phyloP scores from a whole-genome alignment of 441 rosid genomes.

The Codiaeum variegatum region DNA sequence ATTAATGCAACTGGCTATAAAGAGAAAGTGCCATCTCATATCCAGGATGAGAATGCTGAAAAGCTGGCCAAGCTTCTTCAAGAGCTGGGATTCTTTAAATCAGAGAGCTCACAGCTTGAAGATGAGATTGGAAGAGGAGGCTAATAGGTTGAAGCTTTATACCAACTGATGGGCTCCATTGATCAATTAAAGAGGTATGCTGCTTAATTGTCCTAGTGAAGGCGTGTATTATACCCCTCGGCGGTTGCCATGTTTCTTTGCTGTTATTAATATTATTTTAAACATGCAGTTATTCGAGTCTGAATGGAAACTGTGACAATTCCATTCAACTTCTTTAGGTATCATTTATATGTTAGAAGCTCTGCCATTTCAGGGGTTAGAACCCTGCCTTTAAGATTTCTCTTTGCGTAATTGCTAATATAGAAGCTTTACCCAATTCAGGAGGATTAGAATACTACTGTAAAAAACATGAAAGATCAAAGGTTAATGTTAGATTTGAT shows the following conservation, averaged over 20 bases:
- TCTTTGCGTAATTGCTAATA: too few species aligned
- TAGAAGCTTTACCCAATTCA: too few species aligned
- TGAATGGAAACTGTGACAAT: neutral
- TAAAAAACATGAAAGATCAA: too few species aligned
- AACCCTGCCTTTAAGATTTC: too few species aligned
- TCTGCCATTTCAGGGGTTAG: neutral
- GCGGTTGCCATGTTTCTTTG: neutral
- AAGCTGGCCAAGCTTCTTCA: constrained; percentile 62
- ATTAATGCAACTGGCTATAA: constrained; percentile 63
- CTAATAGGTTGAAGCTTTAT: neutral
- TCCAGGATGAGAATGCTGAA: constrained; percentile 52
- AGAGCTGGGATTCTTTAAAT: constrained; percentile 58
- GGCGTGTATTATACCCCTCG: neutral
- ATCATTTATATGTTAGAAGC: neutral
- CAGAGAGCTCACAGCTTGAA: constrained; percentile 41
- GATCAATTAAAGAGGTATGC: neutral
- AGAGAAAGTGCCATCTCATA: constrained; percentile 64
- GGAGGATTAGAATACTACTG: neutral
- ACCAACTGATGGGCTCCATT: neutral
- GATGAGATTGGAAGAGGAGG: constrained; percentile 4
- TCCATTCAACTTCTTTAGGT: neutral
- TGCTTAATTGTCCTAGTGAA: neutral
- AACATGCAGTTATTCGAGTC: neutral
- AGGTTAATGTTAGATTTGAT: neutral
- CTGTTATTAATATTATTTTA: neutral